These are phyloP conservation scores for Trypanosoma rangeli DNA, from an alignment of 208 protist genomes.

Conservation along the genomic window DNA sequence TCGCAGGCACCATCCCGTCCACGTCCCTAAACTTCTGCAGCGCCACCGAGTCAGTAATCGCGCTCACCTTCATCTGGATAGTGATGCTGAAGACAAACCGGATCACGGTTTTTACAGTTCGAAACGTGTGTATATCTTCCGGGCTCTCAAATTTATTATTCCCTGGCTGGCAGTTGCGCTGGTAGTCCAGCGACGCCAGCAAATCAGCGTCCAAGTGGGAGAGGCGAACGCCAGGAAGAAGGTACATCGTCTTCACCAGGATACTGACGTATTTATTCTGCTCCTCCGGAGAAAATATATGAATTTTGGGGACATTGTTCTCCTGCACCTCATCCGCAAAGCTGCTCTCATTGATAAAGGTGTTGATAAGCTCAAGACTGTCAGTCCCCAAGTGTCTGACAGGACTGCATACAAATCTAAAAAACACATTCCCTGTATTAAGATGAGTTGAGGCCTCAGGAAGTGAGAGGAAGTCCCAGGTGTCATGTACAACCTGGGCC, in stretches of 20 bases:
- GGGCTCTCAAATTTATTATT: slow-evolving; percentile 65
- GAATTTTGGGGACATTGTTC: slow-evolving; percentile 81
- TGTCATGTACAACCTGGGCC: slow-evolving; percentile 42
- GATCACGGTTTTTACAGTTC: slow-evolving; percentile 66
- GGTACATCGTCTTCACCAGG: slow-evolving; percentile 87
- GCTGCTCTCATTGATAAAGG: slow-evolving; percentile 70
- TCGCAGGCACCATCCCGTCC: slow-evolving; percentile 78
- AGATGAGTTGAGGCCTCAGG: slow-evolving; percentile 38
- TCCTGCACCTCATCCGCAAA: slow-evolving; percentile 74
- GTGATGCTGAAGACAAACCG: slow-evolving; percentile 85
- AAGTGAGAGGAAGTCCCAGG: slow-evolving; percentile 82
- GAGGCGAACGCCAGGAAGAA: slow-evolving; percentile 68
- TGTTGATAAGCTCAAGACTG: slow-evolving; percentile 53
- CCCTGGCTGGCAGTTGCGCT: slow-evolving; percentile 77
- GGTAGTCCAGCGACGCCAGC: slow-evolving; percentile 75
- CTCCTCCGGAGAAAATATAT: slow-evolving; percentile 54
- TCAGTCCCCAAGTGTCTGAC: slow-evolving; percentile 40
- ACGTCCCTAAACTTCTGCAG: slow-evolving; percentile 48
- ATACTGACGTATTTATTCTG: slow-evolving; percentile 73
- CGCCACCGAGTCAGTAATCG: slow-evolving; percentile 63
- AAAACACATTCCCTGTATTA: slow-evolving; percentile 69
- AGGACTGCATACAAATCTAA: slow-evolving; percentile 73
- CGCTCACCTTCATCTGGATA: slow-evolving; percentile 85
- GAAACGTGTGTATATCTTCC: slow-evolving; percentile 73
- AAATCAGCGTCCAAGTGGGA: slow-evolving; percentile 59